phyloP scores from a whole-genome alignment of 2,329 filamentous ascomycete genomes.

The Graphiopsis chlorocephala region DNA sequence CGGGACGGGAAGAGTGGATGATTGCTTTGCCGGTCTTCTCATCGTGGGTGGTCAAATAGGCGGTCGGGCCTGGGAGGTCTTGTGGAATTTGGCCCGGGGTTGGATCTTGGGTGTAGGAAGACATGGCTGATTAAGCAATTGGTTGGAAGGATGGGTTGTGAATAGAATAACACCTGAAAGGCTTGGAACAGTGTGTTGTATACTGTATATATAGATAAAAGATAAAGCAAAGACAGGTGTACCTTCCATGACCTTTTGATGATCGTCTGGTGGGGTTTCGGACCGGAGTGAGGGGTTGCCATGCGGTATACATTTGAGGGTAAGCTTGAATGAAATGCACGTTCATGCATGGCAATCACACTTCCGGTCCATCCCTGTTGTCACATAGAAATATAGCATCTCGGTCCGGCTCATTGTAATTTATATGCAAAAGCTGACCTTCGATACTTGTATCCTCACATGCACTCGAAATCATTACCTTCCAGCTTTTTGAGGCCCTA shows the following conservation, averaged over 20 bases:
- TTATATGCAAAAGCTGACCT: too few species aligned
- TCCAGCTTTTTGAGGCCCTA: neutral
- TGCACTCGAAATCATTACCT: neutral
- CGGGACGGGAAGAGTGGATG: conserved; percentile 31
- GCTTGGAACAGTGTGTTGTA: neutral
- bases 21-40: conserved; percentile 33
- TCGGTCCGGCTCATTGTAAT: too few species aligned
- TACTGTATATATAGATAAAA: neutral
- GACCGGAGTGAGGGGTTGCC: conserved; percentile 8
- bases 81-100: conserved; percentile 30
- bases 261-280: neutral
- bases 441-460: too few species aligned
- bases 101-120: conserved; percentile 22
- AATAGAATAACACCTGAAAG: neutral
- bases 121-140: neutral
- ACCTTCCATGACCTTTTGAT: conserved; percentile 4
- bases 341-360: neutral
- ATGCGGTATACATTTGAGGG: neutral
- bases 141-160: neutral
- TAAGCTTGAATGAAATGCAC: neutral
- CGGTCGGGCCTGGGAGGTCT: conserved; percentile 32
- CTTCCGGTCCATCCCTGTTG: neutral
- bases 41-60: conserved; percentile 37
- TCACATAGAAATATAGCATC: neutral
- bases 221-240: neutral